Base-by-base conservation (phyloP, 768 basidiomycete species). In the Cantharellus cinnabarinus region DNA sequence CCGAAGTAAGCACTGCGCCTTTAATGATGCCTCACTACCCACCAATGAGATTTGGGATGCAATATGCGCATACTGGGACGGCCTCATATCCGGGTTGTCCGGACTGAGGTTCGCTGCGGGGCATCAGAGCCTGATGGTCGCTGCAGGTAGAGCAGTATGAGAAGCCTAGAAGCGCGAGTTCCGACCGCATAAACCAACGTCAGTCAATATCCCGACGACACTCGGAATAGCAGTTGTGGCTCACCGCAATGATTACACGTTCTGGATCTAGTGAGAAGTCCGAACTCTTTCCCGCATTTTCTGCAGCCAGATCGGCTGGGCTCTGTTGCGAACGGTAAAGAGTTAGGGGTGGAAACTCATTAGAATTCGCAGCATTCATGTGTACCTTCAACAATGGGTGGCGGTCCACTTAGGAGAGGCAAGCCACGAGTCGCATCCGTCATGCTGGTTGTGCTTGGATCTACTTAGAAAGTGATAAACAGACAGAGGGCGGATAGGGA, bases 371-470 rank as follows among this genome's bases (percentile, higher is more conserved):
- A 29, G 20, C 20, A 29, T 29, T 29, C 20, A 29, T 29, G 20
- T 29, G 20, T 29, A 29, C 20, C 20, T 38, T 61, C 61, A 29
- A 55, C 42, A 20, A 14, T 52, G 42, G 52, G 63, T 4, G 61
- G 39, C 10, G 61, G 61, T 40, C 62, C 62, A 41, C 62, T 62
- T 14, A 63, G 61, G 39, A 63, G 56, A 14, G 63, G 63, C 44
- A 63, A 42, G 42, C 63, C 63, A 44, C 63, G 61, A 35, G 62
- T 60, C 15, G 63, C 58, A 53, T 63, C 63, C 63, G 62, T 63
- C n/a, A 20, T 44, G 14, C 37, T 57, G 52, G 1, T 10, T 37
- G 20, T 29, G 20, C 20, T 29, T 29, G 20, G 20, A 29, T 29
- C 20, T 29, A 29, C 20, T 29, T 29, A 29, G 20, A 29, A 29